A percentile compares a stretch with the other conserved stretches of the same genome.
Evolutionary conservation across 2,329 filamentous ascomycete genomes (phyloP).

Genomic region (Colletotrichum plurivorum): DNA sequence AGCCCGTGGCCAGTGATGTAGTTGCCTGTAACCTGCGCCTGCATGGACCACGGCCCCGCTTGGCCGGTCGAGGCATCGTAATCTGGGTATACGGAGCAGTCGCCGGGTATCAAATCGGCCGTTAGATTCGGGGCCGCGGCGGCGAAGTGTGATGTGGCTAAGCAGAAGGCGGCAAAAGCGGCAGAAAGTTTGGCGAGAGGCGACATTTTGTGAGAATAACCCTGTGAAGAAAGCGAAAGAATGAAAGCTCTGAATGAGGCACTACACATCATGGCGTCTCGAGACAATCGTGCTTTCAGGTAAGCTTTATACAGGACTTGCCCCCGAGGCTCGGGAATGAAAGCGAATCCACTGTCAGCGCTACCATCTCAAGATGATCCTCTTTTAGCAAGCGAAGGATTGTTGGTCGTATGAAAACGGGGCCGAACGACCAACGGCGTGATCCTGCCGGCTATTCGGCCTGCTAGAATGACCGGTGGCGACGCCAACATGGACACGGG

Average conservation of each 20-base stretch:
- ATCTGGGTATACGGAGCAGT: conserved; percentile 27
- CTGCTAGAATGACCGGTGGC: not conserved
- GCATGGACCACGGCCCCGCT: conserved; percentile 22
- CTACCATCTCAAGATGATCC: not conserved
- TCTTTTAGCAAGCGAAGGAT: conserved; percentile 13
- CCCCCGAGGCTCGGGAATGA: not conserved
- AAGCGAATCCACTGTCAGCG: not conserved
- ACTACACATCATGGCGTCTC: no score
- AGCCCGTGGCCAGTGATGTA: conserved; percentile 16
- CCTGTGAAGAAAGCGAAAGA: not conserved
- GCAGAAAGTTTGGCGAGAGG: not conserved
- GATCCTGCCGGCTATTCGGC: conserved; percentile 12
- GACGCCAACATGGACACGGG: not conserved
- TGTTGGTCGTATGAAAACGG: not conserved
- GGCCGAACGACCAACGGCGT: conserved; percentile 6
- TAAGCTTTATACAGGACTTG: not conserved
- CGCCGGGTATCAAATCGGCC: conserved; percentile 14
- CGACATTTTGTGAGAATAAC: not conserved
- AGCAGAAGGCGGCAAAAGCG: not conserved
- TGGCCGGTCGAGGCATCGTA: conserved; percentile 19
- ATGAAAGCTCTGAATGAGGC: not conserved
- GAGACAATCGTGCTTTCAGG: no score
- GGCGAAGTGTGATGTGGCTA: not conserved
- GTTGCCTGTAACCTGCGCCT: not conserved
- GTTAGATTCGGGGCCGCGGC: conserved; percentile 14